Evolutionary conservation across 345 rosid genomes (phyloP), one percentile per base, ranked within the genome.

Genomic region (Lepidium didymum): DNA sequence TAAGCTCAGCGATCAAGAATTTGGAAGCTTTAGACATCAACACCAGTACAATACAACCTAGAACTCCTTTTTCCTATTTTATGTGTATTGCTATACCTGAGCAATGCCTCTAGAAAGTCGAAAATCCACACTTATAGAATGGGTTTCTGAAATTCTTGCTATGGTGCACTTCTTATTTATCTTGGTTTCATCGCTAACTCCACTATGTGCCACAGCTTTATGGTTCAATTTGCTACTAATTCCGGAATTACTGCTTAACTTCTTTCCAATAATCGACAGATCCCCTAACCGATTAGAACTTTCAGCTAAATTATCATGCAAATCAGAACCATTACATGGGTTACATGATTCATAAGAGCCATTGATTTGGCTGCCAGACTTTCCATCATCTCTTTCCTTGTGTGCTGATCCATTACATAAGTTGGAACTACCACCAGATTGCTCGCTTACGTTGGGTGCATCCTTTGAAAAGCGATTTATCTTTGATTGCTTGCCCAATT

Each of bases 21-120:
- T 37, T 49, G 38, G 42, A 56, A 53, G 64, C 44, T 49, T 49
- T 13, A 29, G 2, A 58, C 31, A 36, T 66, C 52, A 47, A 47
- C 11, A 60, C 55, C 42, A 51, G 62, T 23, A 46, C 45, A 40
- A 37, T 46, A 46, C 43, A 21, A 62, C 55, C 41, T 18, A 53
- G 56, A 53, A 27, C 15, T 7, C 25, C 43, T 7, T 13, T 16
- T 19, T 14, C 29, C 27, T 61, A 41, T 51, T 44, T 16, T 12
- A 1, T 35, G 45, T 47, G 45, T 37, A 19, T 41, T 42, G 58
- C 61, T 45, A 62, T 77, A 89, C 99, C 92, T 90, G 96, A 15
- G 97, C 92, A 75, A 90, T 94, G 68, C 99, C 99, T 83, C 96
- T 84, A 70, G 99, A 94, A 31, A 91, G 83, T 56, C 99, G 88